Conservation (phyloP, 345 rosid species). For the Populus simonii region DNA sequence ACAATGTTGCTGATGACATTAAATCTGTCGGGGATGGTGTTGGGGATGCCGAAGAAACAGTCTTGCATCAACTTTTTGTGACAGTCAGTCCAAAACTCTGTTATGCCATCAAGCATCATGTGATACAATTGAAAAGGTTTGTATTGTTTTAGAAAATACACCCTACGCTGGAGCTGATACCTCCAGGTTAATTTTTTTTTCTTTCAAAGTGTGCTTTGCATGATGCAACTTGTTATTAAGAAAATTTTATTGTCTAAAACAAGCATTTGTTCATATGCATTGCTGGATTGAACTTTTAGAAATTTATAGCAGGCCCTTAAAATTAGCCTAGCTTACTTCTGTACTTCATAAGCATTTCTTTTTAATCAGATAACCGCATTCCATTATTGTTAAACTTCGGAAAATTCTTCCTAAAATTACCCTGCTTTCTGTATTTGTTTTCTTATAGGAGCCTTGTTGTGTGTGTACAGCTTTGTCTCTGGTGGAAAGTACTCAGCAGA, state of each 20-base stretch:
- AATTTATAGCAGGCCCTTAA: not conserved
- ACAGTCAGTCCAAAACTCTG: slow-evolving; percentile 49
- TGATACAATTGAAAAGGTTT: slow-evolving; percentile 45
- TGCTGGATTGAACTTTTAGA: not conserved
- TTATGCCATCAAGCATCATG: slow-evolving; percentile 42
- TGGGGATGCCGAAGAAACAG: slow-evolving; percentile 9
- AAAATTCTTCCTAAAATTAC: not conserved
- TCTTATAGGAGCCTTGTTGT: not conserved
- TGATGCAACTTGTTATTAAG: not conserved
- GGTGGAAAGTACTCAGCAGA: slow-evolving; percentile 25
- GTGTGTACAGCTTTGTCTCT: slow-evolving; percentile 29
- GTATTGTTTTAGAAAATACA: not conserved
- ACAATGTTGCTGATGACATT: not conserved
- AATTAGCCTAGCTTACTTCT: not conserved
- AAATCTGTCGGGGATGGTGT: not conserved
- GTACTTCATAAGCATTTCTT: not conserved
- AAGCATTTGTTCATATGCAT: not conserved
- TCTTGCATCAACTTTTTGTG: slow-evolving; percentile 52
- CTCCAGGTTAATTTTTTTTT: not conserved
- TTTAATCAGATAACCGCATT: not conserved
- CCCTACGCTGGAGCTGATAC: not conserved
- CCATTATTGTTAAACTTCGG: not conserved
- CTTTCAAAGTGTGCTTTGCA: not conserved
- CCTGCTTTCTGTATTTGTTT: not conserved
- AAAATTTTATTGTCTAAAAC: not conserved